Evolutionary conservation across 148 eudicot species (phyloP).

Genomic region (Talinum fruticosum): DNA sequence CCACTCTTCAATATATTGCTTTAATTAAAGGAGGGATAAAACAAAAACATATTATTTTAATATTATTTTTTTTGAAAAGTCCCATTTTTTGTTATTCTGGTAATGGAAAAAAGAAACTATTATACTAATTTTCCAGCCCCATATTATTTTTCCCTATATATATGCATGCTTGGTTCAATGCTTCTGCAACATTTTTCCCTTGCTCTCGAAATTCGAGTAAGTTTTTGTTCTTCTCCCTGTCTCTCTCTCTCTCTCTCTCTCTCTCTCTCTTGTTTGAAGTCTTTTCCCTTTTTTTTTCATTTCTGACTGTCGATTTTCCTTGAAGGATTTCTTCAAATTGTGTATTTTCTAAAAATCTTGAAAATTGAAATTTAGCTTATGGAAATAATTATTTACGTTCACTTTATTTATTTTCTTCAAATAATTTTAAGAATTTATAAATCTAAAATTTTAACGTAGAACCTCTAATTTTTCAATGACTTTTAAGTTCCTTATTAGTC

Average conservation of each 20-base stretch:
- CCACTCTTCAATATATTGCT: neutral
- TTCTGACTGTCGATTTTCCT: neutral
- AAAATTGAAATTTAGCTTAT: neutral
- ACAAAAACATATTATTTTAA: no score
- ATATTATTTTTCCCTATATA: neutral
- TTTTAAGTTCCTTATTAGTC: no score
- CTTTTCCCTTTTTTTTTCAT: neutral
- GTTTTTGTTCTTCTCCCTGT: neutral
- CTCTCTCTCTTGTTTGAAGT: neutral
- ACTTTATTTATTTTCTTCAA: neutral
- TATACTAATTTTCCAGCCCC: slow-evolving; percentile 3
- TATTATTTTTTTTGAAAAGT: neutral
- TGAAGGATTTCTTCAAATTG: neutral
- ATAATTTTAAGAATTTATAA: no score
- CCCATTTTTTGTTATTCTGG: neutral
- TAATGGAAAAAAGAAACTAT: neutral
- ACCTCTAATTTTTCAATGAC: no score
- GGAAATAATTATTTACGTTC: neutral
- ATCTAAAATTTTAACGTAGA: no score
- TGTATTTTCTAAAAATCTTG: neutral
- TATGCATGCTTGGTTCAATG: neutral
- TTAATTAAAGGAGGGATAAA: no score
- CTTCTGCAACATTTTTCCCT: neutral
- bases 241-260: neutral
- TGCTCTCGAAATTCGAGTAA: neutral